phyloP scores from a whole-genome alignment of 192 early-diverging fungal genomes.

The Gaertneriomyces semiglobifer region DNA sequence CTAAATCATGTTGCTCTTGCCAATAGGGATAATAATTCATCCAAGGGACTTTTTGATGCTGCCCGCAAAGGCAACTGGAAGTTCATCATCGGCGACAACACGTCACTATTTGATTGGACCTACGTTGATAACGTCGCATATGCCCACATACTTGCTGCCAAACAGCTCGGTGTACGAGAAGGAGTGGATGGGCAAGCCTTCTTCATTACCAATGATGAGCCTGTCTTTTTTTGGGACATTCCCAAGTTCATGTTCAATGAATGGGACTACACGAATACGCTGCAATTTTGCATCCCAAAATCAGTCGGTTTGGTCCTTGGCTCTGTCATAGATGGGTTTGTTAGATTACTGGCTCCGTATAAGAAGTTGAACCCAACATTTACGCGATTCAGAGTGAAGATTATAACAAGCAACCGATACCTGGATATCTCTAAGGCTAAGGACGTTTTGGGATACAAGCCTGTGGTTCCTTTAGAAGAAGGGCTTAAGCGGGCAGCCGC shows the following conservation, averaged over 20 bases:
- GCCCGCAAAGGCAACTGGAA: slow-evolving; percentile 39
- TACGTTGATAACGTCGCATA: slow-evolving; percentile 88
- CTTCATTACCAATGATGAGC: slow-evolving; percentile 88
- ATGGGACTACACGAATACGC: slow-evolving; percentile 33
- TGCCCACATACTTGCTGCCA: slow-evolving; percentile 80
- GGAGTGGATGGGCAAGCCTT: slow-evolving; percentile 63
- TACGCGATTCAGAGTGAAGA: slow-evolving; percentile 71
- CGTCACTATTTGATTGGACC: slow-evolving; percentile 81
- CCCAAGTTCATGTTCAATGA: slow-evolving; percentile 51
- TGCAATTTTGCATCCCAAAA: slow-evolving; percentile 29
- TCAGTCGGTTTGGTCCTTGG: slow-evolving; percentile 55
- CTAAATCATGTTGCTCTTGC: background rate
- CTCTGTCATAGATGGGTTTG: slow-evolving; percentile 60
- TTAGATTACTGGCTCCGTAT: slow-evolving; percentile 56
- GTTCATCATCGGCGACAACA: slow-evolving; percentile 83
- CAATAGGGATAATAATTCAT: slow-evolving; percentile 39
- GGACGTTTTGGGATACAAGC: slow-evolving; percentile 62
- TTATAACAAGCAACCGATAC: slow-evolving; percentile 76
- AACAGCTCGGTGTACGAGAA: slow-evolving; percentile 53
- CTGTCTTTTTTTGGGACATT: slow-evolving; percentile 87
- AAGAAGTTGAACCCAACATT: slow-evolving; percentile 69
- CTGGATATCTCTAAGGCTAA: slow-evolving; percentile 87
- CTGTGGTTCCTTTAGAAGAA: slow-evolving; percentile 54
- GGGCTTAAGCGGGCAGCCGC: slow-evolving; percentile 43
- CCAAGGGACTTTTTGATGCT: slow-evolving; percentile 33